Evolutionary conservation across 306 rosid species (phyloP).

Genomic region (Morella rubra): DNA sequence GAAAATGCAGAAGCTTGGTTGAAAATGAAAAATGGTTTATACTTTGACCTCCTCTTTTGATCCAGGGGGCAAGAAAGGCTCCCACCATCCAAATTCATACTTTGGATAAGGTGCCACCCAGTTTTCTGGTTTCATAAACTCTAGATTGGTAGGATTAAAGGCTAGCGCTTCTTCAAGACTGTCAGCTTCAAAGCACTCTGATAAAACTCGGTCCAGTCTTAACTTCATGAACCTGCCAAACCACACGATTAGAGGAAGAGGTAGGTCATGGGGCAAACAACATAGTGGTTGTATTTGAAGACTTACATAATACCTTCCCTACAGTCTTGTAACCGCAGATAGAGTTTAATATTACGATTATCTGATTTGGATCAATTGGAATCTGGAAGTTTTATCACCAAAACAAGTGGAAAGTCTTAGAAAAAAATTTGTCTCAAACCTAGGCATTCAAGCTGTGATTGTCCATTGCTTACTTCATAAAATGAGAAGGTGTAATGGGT

Average conservation of each 20-base stretch:
- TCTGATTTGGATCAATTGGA: slow-evolving; percentile 16
- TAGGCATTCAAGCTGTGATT: not conserved
- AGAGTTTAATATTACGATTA: not conserved
- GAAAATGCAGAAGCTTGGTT: slow-evolving; percentile 9
- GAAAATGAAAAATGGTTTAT: slow-evolving; percentile 36
- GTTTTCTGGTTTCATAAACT: slow-evolving; percentile 80
- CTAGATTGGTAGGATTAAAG: slow-evolving; percentile 68
- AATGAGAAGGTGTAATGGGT: not conserved
- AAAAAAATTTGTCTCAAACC: not conserved
- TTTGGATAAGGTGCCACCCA: slow-evolving; percentile 97
- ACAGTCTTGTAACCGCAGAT: too few relatives aligned
- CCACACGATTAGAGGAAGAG: slow-evolving; percentile 23
- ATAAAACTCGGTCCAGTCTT: slow-evolving; percentile 90
- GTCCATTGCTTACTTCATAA: not conserved
- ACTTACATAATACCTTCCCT: too few relatives aligned
- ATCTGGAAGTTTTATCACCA: not conserved
- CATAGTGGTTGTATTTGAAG: not conserved
- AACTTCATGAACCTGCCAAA: slow-evolving; percentile 90
- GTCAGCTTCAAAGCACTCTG: slow-evolving; percentile 70
- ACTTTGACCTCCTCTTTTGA: slow-evolving; percentile 54
- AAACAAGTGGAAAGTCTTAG: not conserved
- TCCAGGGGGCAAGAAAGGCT: slow-evolving; percentile 64
- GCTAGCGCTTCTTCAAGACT: slow-evolving; percentile 80
- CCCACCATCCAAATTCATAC: slow-evolving; percentile 94
- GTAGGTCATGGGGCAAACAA: slow-evolving; percentile 19